Evolutionary conservation across 208 protist genomes (phyloP), one percentile per base, ranked within the genome.

Genomic region (Porcisia deanei): DNA sequence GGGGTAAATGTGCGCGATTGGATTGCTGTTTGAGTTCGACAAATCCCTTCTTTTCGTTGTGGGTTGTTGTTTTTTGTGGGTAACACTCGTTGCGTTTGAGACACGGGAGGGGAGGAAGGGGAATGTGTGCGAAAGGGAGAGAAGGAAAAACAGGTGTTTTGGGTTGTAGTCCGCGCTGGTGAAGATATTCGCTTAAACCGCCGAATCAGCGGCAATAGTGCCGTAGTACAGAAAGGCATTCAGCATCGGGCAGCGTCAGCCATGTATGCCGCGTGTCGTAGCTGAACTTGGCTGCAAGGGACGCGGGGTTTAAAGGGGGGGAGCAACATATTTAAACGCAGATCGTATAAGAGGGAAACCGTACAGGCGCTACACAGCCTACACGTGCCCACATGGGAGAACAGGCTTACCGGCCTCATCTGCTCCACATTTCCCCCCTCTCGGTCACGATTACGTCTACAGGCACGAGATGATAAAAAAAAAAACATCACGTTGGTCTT

Each of bases 21-120:
- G 41, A 37, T 68, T 30, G 63, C 63, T 68, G 63, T 68, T 45
- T 20, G 43, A 25, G n/a, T 37, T 45, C 49, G 63, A 25, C 25
- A 68, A 30, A 52, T 68, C 63, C 63, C 39, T 68, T 68, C 63
- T 68, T 52, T 52, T 52, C 47, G 47, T 52, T 1, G 60, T 65
- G 16, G 22, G 30, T 45, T 9, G 63, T 68, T 64, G 59, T 6
- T 37, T 16, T 64, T 64, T 16, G 59, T 43, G 34, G 34, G 25
- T 14, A 20, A 8, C 59, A 18, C 6, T 43, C 34, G 39, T 68
- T 52, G 41, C 16, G 63, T 25, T 30, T 1, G 67, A 9, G 49
- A 52, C 25, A 9, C 37, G 53, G 45, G 37, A 22, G 30, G 30
- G 30, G 30, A 30, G 30, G 30, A 30, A 30, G 30, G 52, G 49